These are phyloP conservation scores for Skeletonema costatum DNA, from an alignment of 108 stramenopile genomes.

Conservation along the genomic window DNA sequence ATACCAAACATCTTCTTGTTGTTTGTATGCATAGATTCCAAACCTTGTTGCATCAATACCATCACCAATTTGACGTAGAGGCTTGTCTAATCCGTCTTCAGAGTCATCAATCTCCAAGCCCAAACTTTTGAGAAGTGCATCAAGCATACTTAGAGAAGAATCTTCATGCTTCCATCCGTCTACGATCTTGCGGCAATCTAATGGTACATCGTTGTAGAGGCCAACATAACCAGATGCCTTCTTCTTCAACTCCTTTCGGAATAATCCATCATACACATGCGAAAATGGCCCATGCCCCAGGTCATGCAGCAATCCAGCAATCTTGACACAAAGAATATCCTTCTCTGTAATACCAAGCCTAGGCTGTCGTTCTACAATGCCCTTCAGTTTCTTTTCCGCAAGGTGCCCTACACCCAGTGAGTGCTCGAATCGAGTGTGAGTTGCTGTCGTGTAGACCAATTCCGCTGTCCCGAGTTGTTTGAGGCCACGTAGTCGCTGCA, in stretches of 20 bases:
- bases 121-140: conserved; percentile 55
- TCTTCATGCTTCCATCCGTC: conserved; percentile 78
- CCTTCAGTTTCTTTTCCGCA: conserved; percentile 61
- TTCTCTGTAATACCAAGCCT: conserved; percentile 67
- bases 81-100: conserved; percentile 59
- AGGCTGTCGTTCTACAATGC: conserved; percentile 58
- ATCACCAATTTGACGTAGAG: conserved; percentile 79
- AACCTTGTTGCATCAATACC: conserved; percentile 65
- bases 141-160: conserved; percentile 78
- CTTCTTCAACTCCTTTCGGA: conserved; percentile 28
- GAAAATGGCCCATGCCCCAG: conserved; percentile 90
- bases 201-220: background rate
- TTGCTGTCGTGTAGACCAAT: conserved; percentile 74
- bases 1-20: conserved; percentile 8
- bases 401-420: conserved; percentile 87
- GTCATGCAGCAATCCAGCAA: conserved; percentile 94
- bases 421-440: conserved; percentile 90
- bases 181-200: background rate
- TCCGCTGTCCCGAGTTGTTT: conserved; percentile 84
- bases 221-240: conserved; percentile 17
- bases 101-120: conserved; percentile 70
- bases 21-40: conserved; percentile 46
- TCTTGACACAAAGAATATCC: conserved; percentile 91
- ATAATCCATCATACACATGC: conserved; percentile 79
- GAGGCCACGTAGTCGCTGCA: conserved; percentile 86